Evolutionary conservation across 306 rosid genomes (phyloP), one percentile per base, ranked within the genome.

Genomic region (Abrus precatorius): DNA sequence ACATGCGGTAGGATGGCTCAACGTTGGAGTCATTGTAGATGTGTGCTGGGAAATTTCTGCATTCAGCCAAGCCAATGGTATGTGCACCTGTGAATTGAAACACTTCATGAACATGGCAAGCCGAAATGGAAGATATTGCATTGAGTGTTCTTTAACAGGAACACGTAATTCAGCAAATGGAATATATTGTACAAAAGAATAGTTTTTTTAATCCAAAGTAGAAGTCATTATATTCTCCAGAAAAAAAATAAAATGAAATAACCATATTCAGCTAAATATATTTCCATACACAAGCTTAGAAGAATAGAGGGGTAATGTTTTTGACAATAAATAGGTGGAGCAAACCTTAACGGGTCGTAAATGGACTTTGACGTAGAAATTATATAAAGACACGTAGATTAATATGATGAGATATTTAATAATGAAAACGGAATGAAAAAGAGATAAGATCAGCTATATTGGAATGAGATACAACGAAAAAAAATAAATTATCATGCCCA

Each of bases 31-130:
- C 95, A 5, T 83, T 87, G 75, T 84, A 87, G 80, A 89, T 84
- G 54, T 71, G 92, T 48, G 84, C 6, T 29, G 88, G 77, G 80
- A 89, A 89, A 34, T 64, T 5, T 33, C 28, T 60, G 84, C 92
- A 87, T 75, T 86, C 77, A 11, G 91, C 86, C 61, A 80, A 83
- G 12, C 95, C 91, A 48, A 91, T 82, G 12, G 95, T 91, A 55
- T 91, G 94, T 27, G 53, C 74, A 13, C 94, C 94, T 87, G 88
- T 57, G 6, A 68, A 27, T 5, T 49, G 64, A 69, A 45, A 40
- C 55, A 3, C 40, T 78, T 44, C 0, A 28, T 68, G 30, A 20
- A 55, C 6, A 32, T 60, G 9, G 28, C 61, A 50, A 27, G 29
- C 8, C 13, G 47, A 38, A 63, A 6, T 34, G 12, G 34, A 36